Evolutionary conservation across 805 yeast genomes (phyloP).

Genomic region (Torulaspora indica): DNA sequence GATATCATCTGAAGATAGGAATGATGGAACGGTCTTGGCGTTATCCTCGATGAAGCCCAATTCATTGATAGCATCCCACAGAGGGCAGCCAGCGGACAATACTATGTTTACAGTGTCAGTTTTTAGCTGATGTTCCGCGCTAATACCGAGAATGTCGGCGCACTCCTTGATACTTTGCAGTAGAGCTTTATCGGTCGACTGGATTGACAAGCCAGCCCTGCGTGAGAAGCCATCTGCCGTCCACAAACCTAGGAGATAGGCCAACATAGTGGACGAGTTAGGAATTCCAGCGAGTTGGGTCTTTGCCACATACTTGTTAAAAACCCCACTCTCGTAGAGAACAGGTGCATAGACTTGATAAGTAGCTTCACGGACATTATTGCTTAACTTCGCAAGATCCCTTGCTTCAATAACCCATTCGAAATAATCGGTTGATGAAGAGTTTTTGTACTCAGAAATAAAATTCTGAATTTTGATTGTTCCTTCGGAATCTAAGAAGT

Average conservation of each 20-base stretch:
- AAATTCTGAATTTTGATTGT: conserved; percentile 16
- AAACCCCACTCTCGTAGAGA: conserved; percentile 4
- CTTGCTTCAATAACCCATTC: conserved; percentile 43
- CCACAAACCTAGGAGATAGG: conserved; percentile 41
- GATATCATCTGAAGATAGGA: conserved; percentile 33
- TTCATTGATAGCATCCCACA: conserved; percentile 25
- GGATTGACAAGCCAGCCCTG: conserved; percentile 24
- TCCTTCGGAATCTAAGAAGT: conserved; percentile 9
- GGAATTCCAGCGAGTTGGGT: not conserved
- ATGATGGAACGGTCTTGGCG: conserved; percentile 32
- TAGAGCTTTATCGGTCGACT: conserved; percentile 21
- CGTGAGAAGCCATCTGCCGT: conserved; percentile 29
- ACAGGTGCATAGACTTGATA: conserved; percentile 37
- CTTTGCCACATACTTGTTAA: conserved; percentile 3
- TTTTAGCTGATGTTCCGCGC: conserved; percentile 3
- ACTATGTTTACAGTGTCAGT: conserved; percentile 1
- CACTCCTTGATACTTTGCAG: conserved; percentile 21
- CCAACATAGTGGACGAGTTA: conserved; percentile 22
- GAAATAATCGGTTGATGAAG: conserved; percentile 28
- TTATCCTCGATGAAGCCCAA: conserved; percentile 15
- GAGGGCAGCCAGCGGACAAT: conserved; percentile 12
- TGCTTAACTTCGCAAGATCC: conserved; percentile 29
- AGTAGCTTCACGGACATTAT: conserved; percentile 33
- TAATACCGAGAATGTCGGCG: conserved; percentile 1
- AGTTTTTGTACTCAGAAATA: conserved; percentile 22